phyloP scores from a whole-genome alignment of 1,284 basidiomycete species.

The Lentinula novae-zelandiae region DNA sequence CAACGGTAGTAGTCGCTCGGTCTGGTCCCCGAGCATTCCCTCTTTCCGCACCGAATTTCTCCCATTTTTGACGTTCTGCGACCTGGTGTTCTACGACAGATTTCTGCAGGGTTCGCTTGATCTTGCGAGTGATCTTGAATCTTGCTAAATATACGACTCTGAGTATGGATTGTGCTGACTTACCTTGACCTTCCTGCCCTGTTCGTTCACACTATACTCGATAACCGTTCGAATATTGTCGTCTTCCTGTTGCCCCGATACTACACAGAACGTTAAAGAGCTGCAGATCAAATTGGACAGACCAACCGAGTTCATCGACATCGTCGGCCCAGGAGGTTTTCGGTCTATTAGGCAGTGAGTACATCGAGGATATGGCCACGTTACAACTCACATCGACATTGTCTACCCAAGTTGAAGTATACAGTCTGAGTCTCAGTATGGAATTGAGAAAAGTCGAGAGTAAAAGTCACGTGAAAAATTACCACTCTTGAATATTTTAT shows the following conservation, averaged over 20 bases:
- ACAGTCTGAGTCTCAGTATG: not conserved
- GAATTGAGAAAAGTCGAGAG: not conserved
- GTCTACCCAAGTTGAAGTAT: not conserved
- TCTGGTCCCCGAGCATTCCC: conserved; percentile 89
- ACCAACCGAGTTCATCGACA: conserved; percentile 66
- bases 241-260: conserved; percentile 54
- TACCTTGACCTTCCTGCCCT: conserved; percentile 95
- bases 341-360: conserved; percentile 21
- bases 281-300: not conserved
- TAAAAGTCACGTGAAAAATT: not conserved
- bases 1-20: conserved; percentile 93
- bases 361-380: not conserved
- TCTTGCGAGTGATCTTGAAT: conserved; percentile 77
- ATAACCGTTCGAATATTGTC: conserved; percentile 87
- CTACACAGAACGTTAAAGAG: not conserved
- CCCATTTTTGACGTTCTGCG: conserved; percentile 91
- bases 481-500: too few species aligned
- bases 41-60: conserved; percentile 93
- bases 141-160: not conserved
- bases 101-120: conserved; percentile 86
- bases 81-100: conserved; percentile 92
- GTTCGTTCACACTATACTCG: conserved; percentile 85
- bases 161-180: not conserved
- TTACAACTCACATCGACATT: conserved; percentile 2
- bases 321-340: conserved; percentile 86